Conservation (phyloP, 306 rosid species). For the Nissolia schottii region DNA sequence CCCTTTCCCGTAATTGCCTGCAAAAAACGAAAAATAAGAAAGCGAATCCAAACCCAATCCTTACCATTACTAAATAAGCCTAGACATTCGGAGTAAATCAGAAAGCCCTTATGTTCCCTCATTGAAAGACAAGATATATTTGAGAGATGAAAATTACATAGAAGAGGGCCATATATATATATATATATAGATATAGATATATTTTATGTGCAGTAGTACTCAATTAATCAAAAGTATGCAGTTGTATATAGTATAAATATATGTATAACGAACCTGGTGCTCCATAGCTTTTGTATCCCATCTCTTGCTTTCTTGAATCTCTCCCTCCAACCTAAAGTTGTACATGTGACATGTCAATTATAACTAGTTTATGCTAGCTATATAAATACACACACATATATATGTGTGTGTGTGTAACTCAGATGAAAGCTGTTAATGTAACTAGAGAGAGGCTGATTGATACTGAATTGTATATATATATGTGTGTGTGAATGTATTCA, state of each 20-base stretch:
- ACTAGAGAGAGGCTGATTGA: neutral
- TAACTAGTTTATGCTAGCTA: no score
- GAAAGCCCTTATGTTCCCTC: constrained; percentile 22
- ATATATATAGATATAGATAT: no score
- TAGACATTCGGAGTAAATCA: constrained; percentile 11
- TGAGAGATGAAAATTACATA: neutral
- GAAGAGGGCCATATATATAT: neutral
- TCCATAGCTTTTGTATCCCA: constrained; percentile 29
- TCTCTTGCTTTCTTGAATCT: constrained; percentile 30
- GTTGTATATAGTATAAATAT: neutral
- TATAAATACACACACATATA: neutral
- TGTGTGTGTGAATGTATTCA: no score
- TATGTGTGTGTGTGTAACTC: neutral
- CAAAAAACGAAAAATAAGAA: no score
- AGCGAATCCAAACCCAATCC: constrained; percentile 32
- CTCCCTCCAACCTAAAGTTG: constrained; percentile 34
- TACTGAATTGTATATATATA: neutral
- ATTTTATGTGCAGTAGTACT: no score
- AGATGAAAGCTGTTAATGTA: neutral
- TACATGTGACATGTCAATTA: neutral
- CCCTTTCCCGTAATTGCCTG: constrained; percentile 39
- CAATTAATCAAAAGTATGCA: constrained; percentile 15
- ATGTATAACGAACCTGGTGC: constrained; percentile 34
- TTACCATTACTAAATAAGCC: constrained; percentile 22
- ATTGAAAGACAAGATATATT: constrained; percentile 26